A percentile compares a stretch with the other conserved stretches of the same genome.
These are phyloP conservation scores for Acanthamoeba lenticulata DNA, from an alignment of 208 protist genomes.

Conservation along the genomic window DNA sequence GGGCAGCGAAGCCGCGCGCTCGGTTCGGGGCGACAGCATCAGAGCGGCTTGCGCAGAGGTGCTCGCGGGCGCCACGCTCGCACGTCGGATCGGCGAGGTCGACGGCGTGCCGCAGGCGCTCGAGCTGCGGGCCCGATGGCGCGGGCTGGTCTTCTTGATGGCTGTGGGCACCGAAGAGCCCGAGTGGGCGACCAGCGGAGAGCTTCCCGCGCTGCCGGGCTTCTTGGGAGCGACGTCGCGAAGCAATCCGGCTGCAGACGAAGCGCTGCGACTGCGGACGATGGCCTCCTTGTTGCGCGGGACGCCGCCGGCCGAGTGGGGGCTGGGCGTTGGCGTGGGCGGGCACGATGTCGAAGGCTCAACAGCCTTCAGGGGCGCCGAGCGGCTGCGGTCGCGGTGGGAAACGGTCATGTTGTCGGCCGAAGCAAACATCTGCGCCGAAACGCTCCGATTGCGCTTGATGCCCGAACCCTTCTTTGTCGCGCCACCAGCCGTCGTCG, in stretches of 20 bases:
- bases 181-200: not conserved
- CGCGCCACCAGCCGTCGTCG: no score
- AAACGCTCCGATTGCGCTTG: not conserved
- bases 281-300: not conserved
- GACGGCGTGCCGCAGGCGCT: not conserved
- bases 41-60: not conserved
- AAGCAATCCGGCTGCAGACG: not conserved
- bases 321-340: not conserved
- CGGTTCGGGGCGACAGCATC: not conserved
- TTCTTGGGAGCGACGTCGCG: not conserved
- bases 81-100: not conserved
- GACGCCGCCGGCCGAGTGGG: not conserved
- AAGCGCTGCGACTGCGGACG: not conserved
- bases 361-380: no score
- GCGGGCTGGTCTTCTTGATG: not conserved
- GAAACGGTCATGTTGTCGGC: not conserved
- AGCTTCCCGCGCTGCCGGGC: not conserved
- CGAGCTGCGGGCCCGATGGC: not conserved
- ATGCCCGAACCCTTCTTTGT: not conserved
- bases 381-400: not conserved
- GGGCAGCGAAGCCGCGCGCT: not conserved
- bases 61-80: not conserved
- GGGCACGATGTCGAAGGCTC: not conserved
- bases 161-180: not conserved
- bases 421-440: not conserved